These are phyloP conservation scores for Mrakia frigida DNA, from an alignment of 768 basidiomycete genomes.

Conservation along the genomic window DNA sequence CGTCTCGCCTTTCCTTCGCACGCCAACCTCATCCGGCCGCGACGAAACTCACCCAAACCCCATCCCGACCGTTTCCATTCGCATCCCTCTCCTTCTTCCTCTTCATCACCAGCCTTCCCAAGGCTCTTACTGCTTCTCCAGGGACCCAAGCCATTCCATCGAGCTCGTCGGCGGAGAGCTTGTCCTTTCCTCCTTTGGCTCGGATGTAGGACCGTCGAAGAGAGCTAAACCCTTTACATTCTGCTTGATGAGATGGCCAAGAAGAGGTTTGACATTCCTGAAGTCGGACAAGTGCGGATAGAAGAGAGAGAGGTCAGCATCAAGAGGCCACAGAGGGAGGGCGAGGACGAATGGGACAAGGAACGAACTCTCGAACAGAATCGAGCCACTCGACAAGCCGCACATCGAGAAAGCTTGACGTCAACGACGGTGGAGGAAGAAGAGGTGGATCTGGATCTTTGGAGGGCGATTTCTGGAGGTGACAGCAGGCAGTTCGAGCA, in stretches of 20 bases:
- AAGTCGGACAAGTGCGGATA: not conserved
- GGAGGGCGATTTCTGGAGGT: constrained; percentile 35
- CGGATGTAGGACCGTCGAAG: constrained; percentile 52
- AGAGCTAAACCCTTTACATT: constrained; percentile 66
- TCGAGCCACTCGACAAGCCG: constrained; percentile 60
- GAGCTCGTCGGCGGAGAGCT: constrained; percentile 34
- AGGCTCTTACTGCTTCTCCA: constrained; percentile 69
- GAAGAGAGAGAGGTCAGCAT: not conserved
- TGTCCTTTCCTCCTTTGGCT: constrained; percentile 43
- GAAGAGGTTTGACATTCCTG: constrained; percentile 25
- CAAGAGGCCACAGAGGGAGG: not conserved
- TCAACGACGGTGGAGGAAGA: not conserved
- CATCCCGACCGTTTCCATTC: constrained; percentile 41
- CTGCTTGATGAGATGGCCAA: constrained; percentile 40
- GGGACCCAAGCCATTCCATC: constrained; percentile 46
- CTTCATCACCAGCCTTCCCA: constrained; percentile 69
- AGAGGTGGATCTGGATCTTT: not conserved
- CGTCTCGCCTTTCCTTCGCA: not conserved
- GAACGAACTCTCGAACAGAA: constrained; percentile 69
- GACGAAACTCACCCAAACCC: constrained; percentile 12
- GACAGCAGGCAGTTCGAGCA: constrained; percentile 61
- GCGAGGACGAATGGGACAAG: not conserved
- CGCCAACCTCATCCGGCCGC: too few relatives aligned
- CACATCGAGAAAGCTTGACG: constrained; percentile 54
- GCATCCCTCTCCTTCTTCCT: constrained; percentile 55